These are phyloP conservation scores for Evansstolkia leycettana DNA, from an alignment of 495 filamentous ascomycete species.

Conservation along the genomic window DNA sequence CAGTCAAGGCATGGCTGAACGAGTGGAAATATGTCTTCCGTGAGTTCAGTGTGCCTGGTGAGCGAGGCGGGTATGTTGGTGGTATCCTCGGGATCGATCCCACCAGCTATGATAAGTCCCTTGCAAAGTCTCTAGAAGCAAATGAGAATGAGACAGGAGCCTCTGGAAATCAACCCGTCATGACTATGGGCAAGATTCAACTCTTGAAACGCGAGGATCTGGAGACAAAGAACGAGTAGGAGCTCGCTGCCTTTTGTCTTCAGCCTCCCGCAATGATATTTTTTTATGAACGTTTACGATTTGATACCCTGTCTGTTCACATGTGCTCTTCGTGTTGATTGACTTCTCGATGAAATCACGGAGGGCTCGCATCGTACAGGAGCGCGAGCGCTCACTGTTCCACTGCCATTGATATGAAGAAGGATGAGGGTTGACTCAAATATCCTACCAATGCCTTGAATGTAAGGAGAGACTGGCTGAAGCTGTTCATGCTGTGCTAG, in stretches of 20 bases:
- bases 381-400: no score
- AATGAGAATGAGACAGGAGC: constrained; percentile 9
- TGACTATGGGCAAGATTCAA: constrained; percentile 35
- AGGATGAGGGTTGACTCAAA: no score
- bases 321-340: neutral
- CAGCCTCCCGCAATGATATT: constrained; percentile 32
- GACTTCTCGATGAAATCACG: no score
- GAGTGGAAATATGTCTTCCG: constrained; percentile 94
- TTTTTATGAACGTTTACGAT: no score
- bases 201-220: constrained; percentile 34
- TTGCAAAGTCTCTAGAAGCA: constrained; percentile 19
- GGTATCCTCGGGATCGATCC: constrained; percentile 93
- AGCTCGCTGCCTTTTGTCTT: constrained; percentile 3
- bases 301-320: neutral
- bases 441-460: no score
- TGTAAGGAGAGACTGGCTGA: no score
- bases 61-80: constrained; percentile 65
- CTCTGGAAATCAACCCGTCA: constrained; percentile 11
- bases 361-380: no score
- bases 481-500: no score
- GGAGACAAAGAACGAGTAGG: constrained; percentile 19
- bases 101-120: constrained; percentile 67
- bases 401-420: no score
- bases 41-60: constrained; percentile 91
- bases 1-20: constrained; percentile 78